A percentile compares a stretch with the other conserved stretches of the same genome.
phyloP scores from a whole-genome alignment of 148 eudicot species.

The Arbutus unedo region DNA sequence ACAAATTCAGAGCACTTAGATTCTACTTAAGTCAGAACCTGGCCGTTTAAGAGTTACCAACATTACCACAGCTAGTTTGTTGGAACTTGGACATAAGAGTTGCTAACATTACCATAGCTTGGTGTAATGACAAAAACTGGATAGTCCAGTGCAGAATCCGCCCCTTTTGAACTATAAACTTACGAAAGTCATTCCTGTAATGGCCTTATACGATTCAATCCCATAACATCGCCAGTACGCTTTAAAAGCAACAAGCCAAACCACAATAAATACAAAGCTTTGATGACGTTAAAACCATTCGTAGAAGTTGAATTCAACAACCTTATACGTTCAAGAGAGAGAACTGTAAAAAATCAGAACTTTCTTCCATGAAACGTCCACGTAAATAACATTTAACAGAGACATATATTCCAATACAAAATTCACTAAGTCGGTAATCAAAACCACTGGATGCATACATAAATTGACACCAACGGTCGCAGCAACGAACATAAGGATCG shows the following conservation, averaged over 20 bases:
- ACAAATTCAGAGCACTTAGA: neutral
- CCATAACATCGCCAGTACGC: neutral
- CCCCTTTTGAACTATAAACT: neutral
- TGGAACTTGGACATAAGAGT: neutral
- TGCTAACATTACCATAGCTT: too few species aligned
- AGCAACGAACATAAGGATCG: neutral
- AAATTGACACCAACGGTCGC: neutral
- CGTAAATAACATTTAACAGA: neutral
- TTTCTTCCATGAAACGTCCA: neutral
- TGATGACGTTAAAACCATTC: neutral
- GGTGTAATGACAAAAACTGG: neutral
- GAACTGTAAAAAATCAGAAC: neutral
- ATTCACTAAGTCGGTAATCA: neutral
- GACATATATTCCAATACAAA: neutral
- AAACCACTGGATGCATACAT: neutral
- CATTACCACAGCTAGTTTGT: neutral
- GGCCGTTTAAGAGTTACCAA: neutral
- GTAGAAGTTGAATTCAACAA: neutral
- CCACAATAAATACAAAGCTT: neutral
- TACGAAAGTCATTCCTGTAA: neutral
- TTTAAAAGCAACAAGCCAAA: neutral
- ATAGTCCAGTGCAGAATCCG: neutral
- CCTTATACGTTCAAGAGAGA: neutral
- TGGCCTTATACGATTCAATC: neutral
- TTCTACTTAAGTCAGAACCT: neutral